A percentile compares a stretch with the other conserved stretches of the same genome.
phyloP scores from a whole-genome alignment of 306 rosid species.

The Benincasa hispida region DNA sequence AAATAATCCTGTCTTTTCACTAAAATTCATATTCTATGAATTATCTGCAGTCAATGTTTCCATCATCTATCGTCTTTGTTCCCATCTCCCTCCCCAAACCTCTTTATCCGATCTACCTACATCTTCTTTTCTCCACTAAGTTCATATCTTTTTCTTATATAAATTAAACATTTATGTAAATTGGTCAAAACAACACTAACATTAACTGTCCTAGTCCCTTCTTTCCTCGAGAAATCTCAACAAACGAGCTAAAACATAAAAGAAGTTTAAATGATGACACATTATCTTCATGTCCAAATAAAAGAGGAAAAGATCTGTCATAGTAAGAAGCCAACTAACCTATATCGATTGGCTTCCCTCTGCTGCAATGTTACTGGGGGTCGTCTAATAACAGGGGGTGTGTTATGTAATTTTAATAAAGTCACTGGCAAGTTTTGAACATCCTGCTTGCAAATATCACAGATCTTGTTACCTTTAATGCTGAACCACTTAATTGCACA shows the following conservation, averaged over 20 bases:
- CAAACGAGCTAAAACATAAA: neutral
- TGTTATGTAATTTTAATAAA: constrained; percentile 45
- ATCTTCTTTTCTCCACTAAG: neutral
- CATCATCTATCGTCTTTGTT: neutral
- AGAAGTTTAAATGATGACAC: neutral
- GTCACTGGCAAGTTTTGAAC: constrained; percentile 75
- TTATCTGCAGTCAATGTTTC: neutral
- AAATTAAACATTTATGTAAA: neutral
- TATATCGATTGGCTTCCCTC: constrained; percentile 31
- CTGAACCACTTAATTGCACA: constrained; percentile 96
- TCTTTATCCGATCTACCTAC: neutral
- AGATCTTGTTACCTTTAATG: constrained; percentile 80
- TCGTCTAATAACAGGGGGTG: constrained; percentile 25
- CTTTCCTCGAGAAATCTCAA: neutral
- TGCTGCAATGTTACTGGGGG: constrained; percentile 22
- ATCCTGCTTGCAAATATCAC: constrained; percentile 81
- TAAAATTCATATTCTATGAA: neutral
- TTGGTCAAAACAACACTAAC: neutral
- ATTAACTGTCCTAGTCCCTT: neutral
- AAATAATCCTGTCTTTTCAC: neutral
- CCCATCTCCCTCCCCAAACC: neutral
- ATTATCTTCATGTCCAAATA: neutral
- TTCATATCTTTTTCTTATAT: neutral
- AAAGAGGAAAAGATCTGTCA: neutral
- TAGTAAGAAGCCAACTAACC: constrained; percentile 32